Conservation (phyloP, 176 grass and related monocot genomes). For the Aegilops sharonensis region DNA sequence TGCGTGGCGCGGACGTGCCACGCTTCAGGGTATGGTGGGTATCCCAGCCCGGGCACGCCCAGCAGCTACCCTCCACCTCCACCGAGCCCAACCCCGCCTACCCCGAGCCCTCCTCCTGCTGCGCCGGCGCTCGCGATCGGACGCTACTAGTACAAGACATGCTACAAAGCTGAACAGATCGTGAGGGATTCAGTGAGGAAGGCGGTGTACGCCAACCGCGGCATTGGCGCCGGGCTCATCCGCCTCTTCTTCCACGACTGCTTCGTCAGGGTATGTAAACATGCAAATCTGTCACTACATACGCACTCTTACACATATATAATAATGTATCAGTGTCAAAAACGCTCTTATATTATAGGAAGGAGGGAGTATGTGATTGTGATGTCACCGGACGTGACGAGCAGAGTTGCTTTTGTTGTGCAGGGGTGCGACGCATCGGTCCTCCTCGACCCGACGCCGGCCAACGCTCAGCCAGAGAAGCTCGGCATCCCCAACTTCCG, state of each 20-base stretch:
- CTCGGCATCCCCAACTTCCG: constrained; percentile 1
- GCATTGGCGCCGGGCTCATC: constrained; percentile 44
- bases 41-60: too few relatives aligned
- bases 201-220: background rate
- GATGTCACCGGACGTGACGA: too few relatives aligned
- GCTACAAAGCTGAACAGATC: constrained; percentile 22
- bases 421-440: background rate
- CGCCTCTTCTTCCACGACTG: constrained; percentile 74
- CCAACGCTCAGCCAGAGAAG: constrained; percentile 16
- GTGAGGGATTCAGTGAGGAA: constrained; percentile 12
- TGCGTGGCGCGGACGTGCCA: too few relatives aligned
- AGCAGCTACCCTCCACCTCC: too few relatives aligned
- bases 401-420: too few relatives aligned
- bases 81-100: background rate
- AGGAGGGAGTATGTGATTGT: too few relatives aligned
- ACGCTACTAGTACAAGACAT: constrained; percentile 28
- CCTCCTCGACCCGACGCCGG: background rate
- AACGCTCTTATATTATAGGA: too few relatives aligned
- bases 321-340: too few relatives aligned
- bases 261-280: constrained; percentile 53
- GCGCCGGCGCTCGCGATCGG: constrained; percentile 28
- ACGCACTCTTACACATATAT: too few relatives aligned
- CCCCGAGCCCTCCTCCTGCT: background rate
- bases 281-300: background rate
- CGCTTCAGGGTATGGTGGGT: too few relatives aligned